These are phyloP conservation scores for Narthecium ossifragum DNA, from an alignment of 106 monocot species.

Conservation along the genomic window DNA sequence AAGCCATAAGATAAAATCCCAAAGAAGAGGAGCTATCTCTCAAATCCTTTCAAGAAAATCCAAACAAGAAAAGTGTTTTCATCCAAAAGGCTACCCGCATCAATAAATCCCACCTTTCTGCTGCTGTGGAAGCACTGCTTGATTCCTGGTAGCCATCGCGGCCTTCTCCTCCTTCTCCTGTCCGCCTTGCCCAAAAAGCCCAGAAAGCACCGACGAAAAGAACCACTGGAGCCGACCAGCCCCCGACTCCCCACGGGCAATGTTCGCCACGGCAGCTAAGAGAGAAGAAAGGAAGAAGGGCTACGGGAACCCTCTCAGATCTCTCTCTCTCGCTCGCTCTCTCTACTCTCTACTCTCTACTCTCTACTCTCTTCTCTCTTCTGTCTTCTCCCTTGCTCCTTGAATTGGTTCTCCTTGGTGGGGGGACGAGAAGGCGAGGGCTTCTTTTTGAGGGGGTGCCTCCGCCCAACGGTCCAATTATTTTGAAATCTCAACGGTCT, in stretches of 20 bases:
- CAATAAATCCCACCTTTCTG: slow-evolving; percentile 21
- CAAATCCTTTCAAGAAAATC: no score
- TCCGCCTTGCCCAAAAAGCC: slow-evolving; percentile 14
- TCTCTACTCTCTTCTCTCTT: neutral
- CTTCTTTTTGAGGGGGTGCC: neutral
- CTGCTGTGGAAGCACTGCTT: slow-evolving; percentile 12
- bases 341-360: slow-evolving; percentile 1
- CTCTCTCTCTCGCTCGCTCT: no score
- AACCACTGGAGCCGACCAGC: slow-evolving; percentile 18
- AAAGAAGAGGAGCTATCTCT: no score
- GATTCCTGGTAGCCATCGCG: slow-evolving; percentile 17
- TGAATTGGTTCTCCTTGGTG: no score
- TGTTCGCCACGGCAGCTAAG: neutral
- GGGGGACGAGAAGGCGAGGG: neutral
- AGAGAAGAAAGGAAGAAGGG: neutral
- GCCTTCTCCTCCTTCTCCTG: slow-evolving; percentile 10
- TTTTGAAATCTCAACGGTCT: neutral
- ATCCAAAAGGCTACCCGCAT: no score
- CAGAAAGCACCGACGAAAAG: slow-evolving; percentile 23
- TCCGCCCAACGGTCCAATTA: slow-evolving; percentile 5
- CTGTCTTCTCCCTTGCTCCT: no score
- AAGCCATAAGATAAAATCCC: neutral
- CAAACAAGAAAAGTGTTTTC: neutral
- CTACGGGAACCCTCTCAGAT: no score
- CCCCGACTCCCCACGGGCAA: slow-evolving; percentile 16